Percentiles rank a stretch among this genome's conserved stretches.
phyloP scores from a whole-genome alignment of 495 filamentous ascomycete species.

The Mycothermus thermophilus region DNA sequence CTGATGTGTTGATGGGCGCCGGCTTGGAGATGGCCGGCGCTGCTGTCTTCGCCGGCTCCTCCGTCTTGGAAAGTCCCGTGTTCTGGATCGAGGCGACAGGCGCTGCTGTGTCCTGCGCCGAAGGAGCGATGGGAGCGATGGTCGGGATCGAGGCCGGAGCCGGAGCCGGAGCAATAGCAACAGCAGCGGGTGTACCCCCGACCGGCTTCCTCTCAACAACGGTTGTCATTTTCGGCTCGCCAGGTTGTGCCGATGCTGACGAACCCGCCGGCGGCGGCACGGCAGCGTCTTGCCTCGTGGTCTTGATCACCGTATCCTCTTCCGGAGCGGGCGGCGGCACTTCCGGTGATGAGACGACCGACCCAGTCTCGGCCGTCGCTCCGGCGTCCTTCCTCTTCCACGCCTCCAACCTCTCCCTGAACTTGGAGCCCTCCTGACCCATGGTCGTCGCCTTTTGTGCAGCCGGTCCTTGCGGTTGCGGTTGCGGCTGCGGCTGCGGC shows the following conservation, averaged over 20 bases:
- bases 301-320: not conserved
- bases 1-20: no score
- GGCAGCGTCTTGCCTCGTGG: not conserved
- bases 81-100: no score
- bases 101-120: no score
- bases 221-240: constrained; percentile 2
- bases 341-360: constrained; percentile 20
- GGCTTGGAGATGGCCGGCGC: no score
- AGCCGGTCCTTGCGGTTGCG: not conserved
- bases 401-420: constrained; percentile 7
- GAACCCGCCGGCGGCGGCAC: not conserved
- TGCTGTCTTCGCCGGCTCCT: no score
- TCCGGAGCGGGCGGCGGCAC: not conserved
- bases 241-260: not conserved
- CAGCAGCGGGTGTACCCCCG: constrained; percentile 4
- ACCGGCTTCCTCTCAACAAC: no score
- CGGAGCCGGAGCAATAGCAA: not conserved
- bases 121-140: not conserved
- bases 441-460: constrained; percentile 7
- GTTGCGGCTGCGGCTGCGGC: no score
- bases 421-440: constrained; percentile 16
- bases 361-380: constrained; percentile 5
- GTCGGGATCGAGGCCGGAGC: no score
- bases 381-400: constrained; percentile 4
- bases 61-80: no score